These are phyloP conservation scores for Elongisporangium anandrum DNA, from an alignment of 352 stramenopile species.

Conservation along the genomic window DNA sequence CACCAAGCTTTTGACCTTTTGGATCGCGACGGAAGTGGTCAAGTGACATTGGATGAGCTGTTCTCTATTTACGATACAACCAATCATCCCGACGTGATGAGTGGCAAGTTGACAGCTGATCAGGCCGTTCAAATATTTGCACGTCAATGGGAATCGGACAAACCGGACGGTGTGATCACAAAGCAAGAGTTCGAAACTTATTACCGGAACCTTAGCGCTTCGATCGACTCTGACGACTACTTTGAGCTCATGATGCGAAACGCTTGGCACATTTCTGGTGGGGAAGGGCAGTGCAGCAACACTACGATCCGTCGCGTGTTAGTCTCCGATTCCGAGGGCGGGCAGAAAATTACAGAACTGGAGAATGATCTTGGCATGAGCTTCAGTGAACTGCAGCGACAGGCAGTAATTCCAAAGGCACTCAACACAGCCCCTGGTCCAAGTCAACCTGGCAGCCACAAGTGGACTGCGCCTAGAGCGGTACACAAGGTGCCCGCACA, in stretches of 20 bases:
- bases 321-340: conserved; percentile 45
- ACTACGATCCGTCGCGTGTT: conserved; percentile 62
- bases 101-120: conserved; percentile 24
- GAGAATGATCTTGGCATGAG: conserved; percentile 41
- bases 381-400: conserved; percentile 19
- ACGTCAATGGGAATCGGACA: conserved; percentile 31
- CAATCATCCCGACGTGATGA: conserved; percentile 49
- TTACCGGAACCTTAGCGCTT: conserved; percentile 70
- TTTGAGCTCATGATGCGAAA: conserved; percentile 86
- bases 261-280: conserved; percentile 75
- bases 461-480: neutral
- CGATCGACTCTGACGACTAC: conserved; percentile 80
- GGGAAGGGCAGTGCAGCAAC: conserved; percentile 54
- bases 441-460: conserved; percentile 4
- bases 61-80: conserved; percentile 38
- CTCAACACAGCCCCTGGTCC: conserved; percentile 22
- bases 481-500: neutral
- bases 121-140: conserved; percentile 31
- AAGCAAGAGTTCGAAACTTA: conserved; percentile 46
- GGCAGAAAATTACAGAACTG: conserved; percentile 39
- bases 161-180: conserved; percentile 31
- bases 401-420: conserved; percentile 33
- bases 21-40: conserved; percentile 46
- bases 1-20: conserved; percentile 64
- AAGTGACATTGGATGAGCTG: conserved; percentile 52